Evolutionary conservation across 148 eudicot genomes (phyloP), one percentile per base, ranked within the genome.

Genomic region (Silene conica): DNA sequence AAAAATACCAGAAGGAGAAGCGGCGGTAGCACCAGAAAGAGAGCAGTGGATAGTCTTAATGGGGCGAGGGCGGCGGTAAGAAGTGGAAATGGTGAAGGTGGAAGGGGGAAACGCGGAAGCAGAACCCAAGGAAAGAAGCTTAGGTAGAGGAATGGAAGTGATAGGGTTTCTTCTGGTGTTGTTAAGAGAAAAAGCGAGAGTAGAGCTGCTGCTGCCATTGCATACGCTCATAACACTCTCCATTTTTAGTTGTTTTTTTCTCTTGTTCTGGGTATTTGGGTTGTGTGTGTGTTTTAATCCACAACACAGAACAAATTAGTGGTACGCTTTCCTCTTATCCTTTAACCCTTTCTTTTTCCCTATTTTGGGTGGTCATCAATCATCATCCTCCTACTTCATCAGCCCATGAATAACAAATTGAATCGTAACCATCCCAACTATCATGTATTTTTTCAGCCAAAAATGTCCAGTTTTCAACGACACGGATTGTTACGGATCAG

Each of bases 11-110:
- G 48, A 34, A 1, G 68, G 68, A 34, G 68, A 64, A 64, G 68
- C 68, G 18, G 68, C 68, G 13, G 68, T 64, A n/a, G 68, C 68
- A 22, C 68, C 68, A 11, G 68, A 64, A 64, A 64, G 68, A 64
- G 68, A 64, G 21, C 68, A 64, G 0, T 31, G 68, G 48, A 64
- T 1, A 64, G 68, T 0, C 10, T 8, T 15, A 18, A 34, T 6
- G 6, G 68, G 38, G 68, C 68, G 68, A 23, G 21, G 68, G 13
- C 20, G 21, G 43, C 8, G 11, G 45, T 23, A n/a, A 50, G 55
- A 50, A 50, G 34, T 63, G 28, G 19, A 31, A 18, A 31, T 9
- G 12, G 46, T 31, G 46, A 7, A 14, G 13, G 45, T 7, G 21
- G 48, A 34, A 64, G 31, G 15, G 13, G 68, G 13, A 6, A 38